Conservation (phyloP, 2,329 filamentous ascomycete genomes). For the Microcyclospora pomicola region DNA sequence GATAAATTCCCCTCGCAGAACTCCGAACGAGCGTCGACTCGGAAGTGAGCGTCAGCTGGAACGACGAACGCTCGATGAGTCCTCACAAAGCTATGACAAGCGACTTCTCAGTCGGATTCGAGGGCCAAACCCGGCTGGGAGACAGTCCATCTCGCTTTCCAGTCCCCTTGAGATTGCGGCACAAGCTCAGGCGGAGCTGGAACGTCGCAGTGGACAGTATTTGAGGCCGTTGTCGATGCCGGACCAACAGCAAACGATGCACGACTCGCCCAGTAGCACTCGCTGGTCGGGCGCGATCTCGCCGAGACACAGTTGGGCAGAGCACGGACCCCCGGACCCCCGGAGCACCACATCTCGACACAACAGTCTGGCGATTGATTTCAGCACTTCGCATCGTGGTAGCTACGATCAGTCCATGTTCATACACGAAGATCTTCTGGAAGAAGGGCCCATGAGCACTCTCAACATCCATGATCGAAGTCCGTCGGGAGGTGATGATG, state of each 20-base stretch:
- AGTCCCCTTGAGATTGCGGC: slow-evolving; percentile 4
- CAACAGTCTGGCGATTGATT: slow-evolving; percentile 24
- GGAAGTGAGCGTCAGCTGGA: slow-evolving; percentile 48
- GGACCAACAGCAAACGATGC: slow-evolving; percentile 26
- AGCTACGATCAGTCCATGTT: slow-evolving; percentile 50
- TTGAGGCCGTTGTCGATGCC: slow-evolving; percentile 33
- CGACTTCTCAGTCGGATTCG: slow-evolving; percentile 49
- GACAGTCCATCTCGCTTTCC: slow-evolving; percentile 21
- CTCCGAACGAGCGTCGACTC: slow-evolving; percentile 22
- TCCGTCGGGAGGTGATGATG: slow-evolving; percentile 32
- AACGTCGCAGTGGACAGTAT: slow-evolving; percentile 27
- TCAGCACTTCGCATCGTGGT: slow-evolving; percentile 41
- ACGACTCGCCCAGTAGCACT: slow-evolving; percentile 25
- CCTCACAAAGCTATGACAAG: slow-evolving; percentile 49
- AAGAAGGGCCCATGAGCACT: slow-evolving; percentile 38
- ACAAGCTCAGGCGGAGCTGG: slow-evolving; percentile 21
- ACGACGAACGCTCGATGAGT: slow-evolving; percentile 42
- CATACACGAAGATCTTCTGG: slow-evolving; percentile 37
- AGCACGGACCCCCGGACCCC: slow-evolving; percentile 15
- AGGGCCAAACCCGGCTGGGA: slow-evolving; percentile 39
- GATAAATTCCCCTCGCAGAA: too few relatives aligned
- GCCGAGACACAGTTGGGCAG: slow-evolving; percentile 30
- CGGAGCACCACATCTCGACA: slow-evolving; percentile 25
- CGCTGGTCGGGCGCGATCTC: slow-evolving; percentile 30
- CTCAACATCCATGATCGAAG: slow-evolving; percentile 42